phyloP scores from a whole-genome alignment of 306 rosid species.

The Dryas alaskensis region DNA sequence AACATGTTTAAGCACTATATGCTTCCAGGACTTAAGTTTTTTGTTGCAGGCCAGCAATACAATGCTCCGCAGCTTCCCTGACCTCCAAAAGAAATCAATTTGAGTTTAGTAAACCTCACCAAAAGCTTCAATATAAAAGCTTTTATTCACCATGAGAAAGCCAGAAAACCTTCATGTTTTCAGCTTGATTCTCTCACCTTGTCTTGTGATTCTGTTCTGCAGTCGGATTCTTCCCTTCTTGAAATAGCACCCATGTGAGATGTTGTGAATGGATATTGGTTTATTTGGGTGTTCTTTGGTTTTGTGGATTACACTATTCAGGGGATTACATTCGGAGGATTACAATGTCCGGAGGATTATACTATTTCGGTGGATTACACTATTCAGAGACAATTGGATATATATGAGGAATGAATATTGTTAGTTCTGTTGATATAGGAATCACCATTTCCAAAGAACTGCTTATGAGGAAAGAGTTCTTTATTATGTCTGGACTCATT shows the following conservation, averaged over 20 bases:
- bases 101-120: background rate
- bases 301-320: no score
- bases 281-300: background rate
- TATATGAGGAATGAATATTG: background rate
- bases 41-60: no score
- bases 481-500: background rate
- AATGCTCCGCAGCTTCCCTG: slow-evolving; percentile 18
- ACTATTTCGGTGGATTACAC: background rate
- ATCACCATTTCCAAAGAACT: background rate
- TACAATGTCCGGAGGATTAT: no score
- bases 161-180: slow-evolving; percentile 13
- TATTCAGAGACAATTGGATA: no score
- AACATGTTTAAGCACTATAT: no score
- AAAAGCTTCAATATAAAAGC: slow-evolving; percentile 1
- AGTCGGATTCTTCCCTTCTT: background rate
- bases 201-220: slow-evolving; percentile 10
- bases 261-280: background rate
- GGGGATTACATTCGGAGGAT: no score
- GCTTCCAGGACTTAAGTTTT: no score
- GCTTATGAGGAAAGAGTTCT: no score
- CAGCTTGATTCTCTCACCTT: slow-evolving; percentile 46
- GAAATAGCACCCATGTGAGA: background rate
- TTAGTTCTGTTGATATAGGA: no score
- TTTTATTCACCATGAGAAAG: background rate
- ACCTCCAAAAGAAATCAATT: slow-evolving; percentile 37